Evolutionary conservation across 768 basidiomycete species (phyloP), one percentile per base, ranked within the genome.

Genomic region (Termitomyces sp.): DNA sequence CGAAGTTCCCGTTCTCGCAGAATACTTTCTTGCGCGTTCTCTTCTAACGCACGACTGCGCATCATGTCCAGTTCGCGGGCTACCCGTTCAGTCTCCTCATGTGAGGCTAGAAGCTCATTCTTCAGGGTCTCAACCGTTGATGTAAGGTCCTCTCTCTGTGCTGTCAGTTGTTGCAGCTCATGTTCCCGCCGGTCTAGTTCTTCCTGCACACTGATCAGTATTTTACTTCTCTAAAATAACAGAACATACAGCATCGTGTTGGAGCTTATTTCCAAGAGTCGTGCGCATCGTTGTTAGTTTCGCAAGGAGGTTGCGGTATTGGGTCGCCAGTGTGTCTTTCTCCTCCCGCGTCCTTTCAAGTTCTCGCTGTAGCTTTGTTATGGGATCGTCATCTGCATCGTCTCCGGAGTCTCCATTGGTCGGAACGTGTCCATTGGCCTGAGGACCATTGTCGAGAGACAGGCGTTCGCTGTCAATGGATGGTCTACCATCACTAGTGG

Each of bases 141-240:
- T 8, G 77, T 71, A 16, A 95, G 79, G 68, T 92, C 88, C 7
- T 92, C 89, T 69, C 89, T 92, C 69, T 94, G 87, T 2, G 82
- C 84, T 2, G 84, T 87, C 32, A 99, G 76, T 62, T 88, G 85
- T 60, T 91, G 90, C 38, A 97, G 83, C 39, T 89, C 81, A 66
- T 91, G 88, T 70, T 95, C 95, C 63, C 93, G 83, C 64, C 94
- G 84, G 80, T 98, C 97, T 46, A 99, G 89, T 82, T 98, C 97
- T 87, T 98, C 97, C 96, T 99, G 79, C 58, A 66, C 59, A 63
- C 72, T 49, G 40, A 40, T 66, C 46, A 61, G 55, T 61, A 62
- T 18, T 32, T 61, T 24, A 62, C 44, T 28, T 6, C n/a, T 0
- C 42, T 35, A 58, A 48, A 57, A 18, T 48, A 20, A 22, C 42